These are phyloP conservation scores for Alternaria arbusti DNA, from an alignment of 2,329 filamentous ascomycete genomes.

Conservation along the genomic window DNA sequence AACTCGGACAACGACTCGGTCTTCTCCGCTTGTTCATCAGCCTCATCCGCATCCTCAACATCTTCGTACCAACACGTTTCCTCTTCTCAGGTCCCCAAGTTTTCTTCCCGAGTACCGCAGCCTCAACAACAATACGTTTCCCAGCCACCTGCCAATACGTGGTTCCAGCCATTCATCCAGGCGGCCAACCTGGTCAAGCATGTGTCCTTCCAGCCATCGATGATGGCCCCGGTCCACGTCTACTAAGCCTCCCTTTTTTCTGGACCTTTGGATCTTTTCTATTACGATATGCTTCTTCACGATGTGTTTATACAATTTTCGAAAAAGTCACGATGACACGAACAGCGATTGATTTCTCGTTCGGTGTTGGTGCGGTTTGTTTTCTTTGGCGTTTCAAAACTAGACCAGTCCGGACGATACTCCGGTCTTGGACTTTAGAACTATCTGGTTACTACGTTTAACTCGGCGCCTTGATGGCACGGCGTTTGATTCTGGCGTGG, in stretches of 20 bases:
- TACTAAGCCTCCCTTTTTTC: conserved; percentile 31
- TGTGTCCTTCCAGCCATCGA: conserved; percentile 49
- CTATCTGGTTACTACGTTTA: conserved; percentile 37
- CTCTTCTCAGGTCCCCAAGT: conserved; percentile 34
- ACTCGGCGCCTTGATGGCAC: conserved; percentile 45
- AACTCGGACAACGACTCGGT: conserved; percentile 50
- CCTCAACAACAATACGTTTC: conserved; percentile 47
- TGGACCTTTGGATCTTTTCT: conserved; percentile 16
- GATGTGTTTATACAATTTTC: conserved; percentile 42
- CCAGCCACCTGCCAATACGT: conserved; percentile 40
- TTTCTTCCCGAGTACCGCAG: conserved; percentile 36
- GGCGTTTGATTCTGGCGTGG: conserved; percentile 23
- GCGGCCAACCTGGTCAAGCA: conserved; percentile 50
- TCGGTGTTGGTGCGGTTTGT: conserved; percentile 37
- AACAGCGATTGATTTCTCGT: conserved; percentile 35
- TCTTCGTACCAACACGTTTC: conserved; percentile 44
- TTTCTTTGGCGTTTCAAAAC: conserved; percentile 38
- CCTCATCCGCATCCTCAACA: conserved; percentile 45
- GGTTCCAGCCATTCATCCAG: conserved; percentile 51
- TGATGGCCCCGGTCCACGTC: conserved; percentile 47
- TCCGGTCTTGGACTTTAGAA: conserved; percentile 29
- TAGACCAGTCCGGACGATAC: conserved; percentile 33
- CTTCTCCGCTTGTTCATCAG: conserved; percentile 49
- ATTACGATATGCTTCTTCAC: conserved; percentile 37
- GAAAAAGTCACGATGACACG: conserved; percentile 49